A percentile compares a stretch with the other conserved stretches of the same genome.
Evolutionary conservation across 164 flowering plant genomes (phyloP).

Genomic region (Taxillus chinensis): DNA sequence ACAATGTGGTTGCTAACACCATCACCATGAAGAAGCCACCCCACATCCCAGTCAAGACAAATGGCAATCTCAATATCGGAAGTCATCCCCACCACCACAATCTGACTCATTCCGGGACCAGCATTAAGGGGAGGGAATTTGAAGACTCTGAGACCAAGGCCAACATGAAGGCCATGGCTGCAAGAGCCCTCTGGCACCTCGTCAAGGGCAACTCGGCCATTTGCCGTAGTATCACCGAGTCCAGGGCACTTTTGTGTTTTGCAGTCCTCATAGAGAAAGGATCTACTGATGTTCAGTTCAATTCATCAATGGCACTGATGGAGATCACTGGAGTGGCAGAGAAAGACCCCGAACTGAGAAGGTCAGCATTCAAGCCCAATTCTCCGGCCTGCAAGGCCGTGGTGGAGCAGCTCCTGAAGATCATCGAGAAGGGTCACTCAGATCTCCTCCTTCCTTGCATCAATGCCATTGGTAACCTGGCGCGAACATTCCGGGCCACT

Average conservation of each 20-base stretch:
- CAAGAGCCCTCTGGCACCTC: constrained; percentile 45
- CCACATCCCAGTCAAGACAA: not conserved
- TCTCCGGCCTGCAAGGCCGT: constrained; percentile 50
- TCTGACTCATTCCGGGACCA: constrained; percentile 14
- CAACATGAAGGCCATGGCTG: constrained; percentile 46
- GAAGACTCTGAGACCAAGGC: constrained; percentile 43
- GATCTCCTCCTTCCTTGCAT: constrained; percentile 39
- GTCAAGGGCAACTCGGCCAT: constrained; percentile 34
- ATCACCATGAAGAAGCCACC: constrained; percentile 25
- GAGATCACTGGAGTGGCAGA: constrained; percentile 55
- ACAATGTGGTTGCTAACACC: constrained; percentile 21
- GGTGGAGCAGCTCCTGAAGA: constrained; percentile 34
- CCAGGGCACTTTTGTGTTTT: constrained; percentile 45
- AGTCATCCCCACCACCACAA: constrained; percentile 20
- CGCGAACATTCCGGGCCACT: constrained; percentile 46
- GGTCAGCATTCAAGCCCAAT: constrained; percentile 50
- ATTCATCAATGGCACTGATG: constrained; percentile 59
- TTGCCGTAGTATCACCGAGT: constrained; percentile 45
- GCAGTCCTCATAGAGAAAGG: constrained; percentile 53
- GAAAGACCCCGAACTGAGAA: constrained; percentile 36
- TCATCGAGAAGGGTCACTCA: constrained; percentile 28
- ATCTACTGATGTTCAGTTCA: constrained; percentile 25
- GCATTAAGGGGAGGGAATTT: constrained; percentile 37
- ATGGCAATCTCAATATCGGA: not conserved
- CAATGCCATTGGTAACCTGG: constrained; percentile 43